A percentile compares a stretch with the other conserved stretches of the same genome.
These are phyloP conservation scores for Boletus huronensis DNA, from an alignment of 768 basidiomycete genomes.

Conservation along the genomic window DNA sequence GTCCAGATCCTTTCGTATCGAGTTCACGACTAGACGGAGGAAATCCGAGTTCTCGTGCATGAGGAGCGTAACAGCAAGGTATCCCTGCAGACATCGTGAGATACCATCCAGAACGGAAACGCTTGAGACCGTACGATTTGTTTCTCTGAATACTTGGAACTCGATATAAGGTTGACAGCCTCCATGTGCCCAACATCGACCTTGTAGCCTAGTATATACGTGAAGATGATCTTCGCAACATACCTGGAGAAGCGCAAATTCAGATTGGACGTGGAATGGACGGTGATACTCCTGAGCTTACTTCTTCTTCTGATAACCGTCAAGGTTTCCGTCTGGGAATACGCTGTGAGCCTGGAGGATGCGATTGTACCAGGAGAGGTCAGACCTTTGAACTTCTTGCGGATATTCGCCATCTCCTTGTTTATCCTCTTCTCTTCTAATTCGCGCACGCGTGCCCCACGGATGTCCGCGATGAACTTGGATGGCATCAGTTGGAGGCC, in stretches of 20 bases:
- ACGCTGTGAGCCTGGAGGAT: constrained; percentile 2
- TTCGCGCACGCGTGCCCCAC: constrained; percentile 93
- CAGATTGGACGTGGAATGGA: constrained; percentile 13
- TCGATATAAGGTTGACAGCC: constrained; percentile 96
- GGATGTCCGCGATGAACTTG: constrained; percentile 98
- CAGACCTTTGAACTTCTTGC: constrained; percentile 96
- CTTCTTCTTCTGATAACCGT: constrained; percentile 94
- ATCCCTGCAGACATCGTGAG: constrained; percentile 58
- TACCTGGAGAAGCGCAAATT: constrained; percentile 52
- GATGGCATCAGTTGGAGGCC: constrained; percentile 4
- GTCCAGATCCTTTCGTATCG: constrained; percentile 95
- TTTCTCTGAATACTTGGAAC: constrained; percentile 95
- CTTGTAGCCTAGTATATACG: constrained; percentile 98
- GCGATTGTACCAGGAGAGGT: constrained; percentile 4
- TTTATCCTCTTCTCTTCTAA: constrained; percentile 98
- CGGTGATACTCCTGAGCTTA: constrained; percentile 34
- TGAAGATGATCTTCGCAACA: constrained; percentile 98
- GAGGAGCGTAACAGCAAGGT: constrained; percentile 91
- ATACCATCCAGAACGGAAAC: not conserved
- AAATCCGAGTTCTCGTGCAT: constrained; percentile 99
- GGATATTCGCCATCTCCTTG: constrained; percentile 99
- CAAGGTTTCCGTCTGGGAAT: constrained; percentile 70
- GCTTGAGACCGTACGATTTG: constrained; percentile 75
- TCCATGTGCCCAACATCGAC: constrained; percentile 99
- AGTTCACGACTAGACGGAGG: constrained; percentile 94